Evolutionary conservation across 345 rosid genomes (phyloP), one percentile per base, ranked within the genome.

Genomic region (Pistacia integerrima): DNA sequence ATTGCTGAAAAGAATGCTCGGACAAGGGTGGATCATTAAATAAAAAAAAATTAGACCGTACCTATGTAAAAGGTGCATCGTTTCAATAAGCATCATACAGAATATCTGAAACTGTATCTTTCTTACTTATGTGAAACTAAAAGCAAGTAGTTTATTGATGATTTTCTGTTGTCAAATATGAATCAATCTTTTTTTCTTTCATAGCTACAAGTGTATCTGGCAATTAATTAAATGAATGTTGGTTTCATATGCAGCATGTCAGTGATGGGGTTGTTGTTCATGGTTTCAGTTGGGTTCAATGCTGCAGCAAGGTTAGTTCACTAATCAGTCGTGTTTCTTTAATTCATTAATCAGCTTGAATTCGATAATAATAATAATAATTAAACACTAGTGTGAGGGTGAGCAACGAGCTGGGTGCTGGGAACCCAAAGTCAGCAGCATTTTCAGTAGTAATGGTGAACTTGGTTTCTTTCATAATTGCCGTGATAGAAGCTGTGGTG

Each of bases 221-320:
- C 41, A 38, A 30, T 30, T 30, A 30, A 41, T 41, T 41, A 8
- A 41, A 5, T 41, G 6, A 41, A 41, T 41, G 8, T 41, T 41
- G 46, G 13, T 11, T 57, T 7, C 38, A n/a, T n/a, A 1, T 67
- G 84, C 87, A 91, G 97, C 78, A 82, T 86, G 91, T 74, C 89
- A 1, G 75, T 91, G 78, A 60, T 67, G 10, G 93, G 92, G 17
- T 44, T 88, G 70, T 20, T 88, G 58, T 90, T 91, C 74, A 94
- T 90, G 93, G 88, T 94, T n/a, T 88, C 98, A 0, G 88, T 90
- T 16, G 98, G 98, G 18, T 94, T 94, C 84, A 94, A 92, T 64
- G 97, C 98, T 5, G 97, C 97, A 64, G 97, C 89, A 67, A 92
- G 98, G 97, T 92, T 83, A 35, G 81, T 76, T 57, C 46, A 36